Evolutionary conservation across 2,329 filamentous ascomycete genomes (phyloP).

Genomic region (Cladosporium sp.): DNA sequence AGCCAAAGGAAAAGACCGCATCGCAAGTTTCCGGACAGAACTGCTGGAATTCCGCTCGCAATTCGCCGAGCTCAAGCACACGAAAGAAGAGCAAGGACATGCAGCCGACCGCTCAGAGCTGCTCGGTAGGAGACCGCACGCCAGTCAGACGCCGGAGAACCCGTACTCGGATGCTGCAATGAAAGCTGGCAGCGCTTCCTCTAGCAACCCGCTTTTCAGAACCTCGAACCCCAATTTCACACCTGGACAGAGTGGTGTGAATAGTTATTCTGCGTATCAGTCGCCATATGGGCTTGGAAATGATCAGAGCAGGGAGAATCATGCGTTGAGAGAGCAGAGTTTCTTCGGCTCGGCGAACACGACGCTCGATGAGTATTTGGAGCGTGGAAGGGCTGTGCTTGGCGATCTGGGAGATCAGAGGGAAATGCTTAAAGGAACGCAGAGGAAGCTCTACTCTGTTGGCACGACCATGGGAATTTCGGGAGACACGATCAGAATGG

Average conservation of each 20-base stretch:
- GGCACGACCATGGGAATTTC: conserved; percentile 91
- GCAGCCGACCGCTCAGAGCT: conserved; percentile 66
- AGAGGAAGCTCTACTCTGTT: conserved; percentile 84
- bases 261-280: conserved; percentile 37
- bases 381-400: conserved; percentile 83
- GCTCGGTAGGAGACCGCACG: conserved; percentile 76
- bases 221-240: conserved; percentile 34
- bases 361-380: conserved; percentile 90
- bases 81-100: conserved; percentile 60
- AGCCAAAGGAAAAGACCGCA: conserved; percentile 79
- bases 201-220: conserved; percentile 34
- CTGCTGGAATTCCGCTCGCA: conserved; percentile 73
- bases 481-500: conserved; percentile 95
- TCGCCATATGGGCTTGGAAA: conserved; percentile 32
- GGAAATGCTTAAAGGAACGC: conserved; percentile 92
- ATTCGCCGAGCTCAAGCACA: conserved; percentile 72
- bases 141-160: conserved; percentile 76
- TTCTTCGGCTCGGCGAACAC: conserved; percentile 80
- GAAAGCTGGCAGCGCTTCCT: conserved; percentile 23
- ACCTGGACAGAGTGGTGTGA: conserved; percentile 30
- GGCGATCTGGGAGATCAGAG: conserved; percentile 84
- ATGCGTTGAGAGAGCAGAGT: conserved; percentile 82
- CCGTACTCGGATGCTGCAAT: conserved; percentile 67
- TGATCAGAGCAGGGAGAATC: conserved; percentile 57
- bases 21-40: conserved; percentile 81